Percentiles rank a stretch among this genome's conserved stretches.
Evolutionary conservation across 106 monocot species (phyloP).

Genomic region (Xerophyta viscosa): DNA sequence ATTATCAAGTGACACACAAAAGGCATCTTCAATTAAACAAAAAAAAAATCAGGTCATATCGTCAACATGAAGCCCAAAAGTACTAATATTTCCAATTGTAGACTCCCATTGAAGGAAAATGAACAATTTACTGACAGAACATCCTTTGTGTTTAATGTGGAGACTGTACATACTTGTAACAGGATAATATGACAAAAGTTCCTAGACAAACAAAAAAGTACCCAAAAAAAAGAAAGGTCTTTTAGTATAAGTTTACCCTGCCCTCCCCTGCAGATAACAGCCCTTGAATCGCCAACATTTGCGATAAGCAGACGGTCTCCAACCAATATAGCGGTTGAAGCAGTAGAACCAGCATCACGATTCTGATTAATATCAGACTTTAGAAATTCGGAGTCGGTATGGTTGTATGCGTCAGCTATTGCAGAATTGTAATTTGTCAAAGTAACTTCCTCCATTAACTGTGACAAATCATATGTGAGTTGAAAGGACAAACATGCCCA

Average conservation of each 20-base stretch:
- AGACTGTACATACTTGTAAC: no score
- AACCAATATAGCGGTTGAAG: constrained; percentile 66
- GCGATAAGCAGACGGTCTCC: constrained; percentile 58
- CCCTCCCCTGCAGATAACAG: constrained; percentile 54
- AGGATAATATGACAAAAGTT: no score
- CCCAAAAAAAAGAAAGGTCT: no score
- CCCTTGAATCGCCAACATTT: constrained; percentile 69
- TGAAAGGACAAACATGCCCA: background rate
- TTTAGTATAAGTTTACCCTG: constrained; percentile 43
- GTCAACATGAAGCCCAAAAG: no score
- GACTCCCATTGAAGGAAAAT: no score
- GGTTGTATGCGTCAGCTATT: constrained; percentile 57
- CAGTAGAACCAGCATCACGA: constrained; percentile 61
- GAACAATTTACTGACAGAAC: no score
- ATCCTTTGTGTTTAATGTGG: no score
- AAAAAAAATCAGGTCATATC: no score
- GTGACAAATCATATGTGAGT: background rate
- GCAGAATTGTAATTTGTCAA: no score
- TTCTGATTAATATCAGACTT: constrained; percentile 50
- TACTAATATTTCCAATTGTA: no score
- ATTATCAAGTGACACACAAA: background rate
- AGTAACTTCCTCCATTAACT: no score
- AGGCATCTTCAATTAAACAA: background rate
- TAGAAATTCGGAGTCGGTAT: constrained; percentile 53
- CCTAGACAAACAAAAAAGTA: no score